phyloP scores from a whole-genome alignment of 164 flowering plant genomes.

The Brasenia schreberi region DNA sequence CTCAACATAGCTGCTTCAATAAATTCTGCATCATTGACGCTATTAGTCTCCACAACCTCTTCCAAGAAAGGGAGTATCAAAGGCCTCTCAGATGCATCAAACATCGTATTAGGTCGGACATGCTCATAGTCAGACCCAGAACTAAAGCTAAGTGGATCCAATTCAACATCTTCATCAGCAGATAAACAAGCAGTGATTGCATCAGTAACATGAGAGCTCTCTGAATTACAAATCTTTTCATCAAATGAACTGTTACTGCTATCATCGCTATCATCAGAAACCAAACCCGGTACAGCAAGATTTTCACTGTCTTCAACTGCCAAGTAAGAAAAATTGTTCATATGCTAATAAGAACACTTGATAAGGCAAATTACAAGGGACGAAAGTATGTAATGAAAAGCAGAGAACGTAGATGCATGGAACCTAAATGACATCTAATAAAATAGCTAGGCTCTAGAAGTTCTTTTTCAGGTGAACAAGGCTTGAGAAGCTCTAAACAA shows the following conservation, averaged over 20 bases:
- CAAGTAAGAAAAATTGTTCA: background rate
- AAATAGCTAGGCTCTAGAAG: too few species aligned
- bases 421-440: background rate
- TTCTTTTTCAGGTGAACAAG: background rate
- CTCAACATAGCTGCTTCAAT: constrained; percentile 22
- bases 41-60: constrained; percentile 31
- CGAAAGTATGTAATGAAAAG: background rate
- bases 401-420: background rate
- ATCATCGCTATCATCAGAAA: constrained; percentile 40
- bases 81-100: constrained; percentile 45
- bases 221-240: constrained; percentile 41
- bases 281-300: constrained; percentile 19
- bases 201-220: constrained; percentile 64
- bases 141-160: constrained; percentile 14
- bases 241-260: constrained; percentile 34
- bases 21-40: constrained; percentile 17
- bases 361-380: background rate
- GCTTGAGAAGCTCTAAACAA: background rate
- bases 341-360: too few species aligned
- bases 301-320: constrained; percentile 18
- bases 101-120: constrained; percentile 29
- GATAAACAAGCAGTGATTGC: constrained; percentile 34
- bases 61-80: constrained; percentile 54
- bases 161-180: constrained; percentile 26
- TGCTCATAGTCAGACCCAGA: constrained; percentile 27